These are phyloP conservation scores for Cladophialophora chaetospira DNA, from an alignment of 2,329 filamentous ascomycete genomes.

Conservation along the genomic window DNA sequence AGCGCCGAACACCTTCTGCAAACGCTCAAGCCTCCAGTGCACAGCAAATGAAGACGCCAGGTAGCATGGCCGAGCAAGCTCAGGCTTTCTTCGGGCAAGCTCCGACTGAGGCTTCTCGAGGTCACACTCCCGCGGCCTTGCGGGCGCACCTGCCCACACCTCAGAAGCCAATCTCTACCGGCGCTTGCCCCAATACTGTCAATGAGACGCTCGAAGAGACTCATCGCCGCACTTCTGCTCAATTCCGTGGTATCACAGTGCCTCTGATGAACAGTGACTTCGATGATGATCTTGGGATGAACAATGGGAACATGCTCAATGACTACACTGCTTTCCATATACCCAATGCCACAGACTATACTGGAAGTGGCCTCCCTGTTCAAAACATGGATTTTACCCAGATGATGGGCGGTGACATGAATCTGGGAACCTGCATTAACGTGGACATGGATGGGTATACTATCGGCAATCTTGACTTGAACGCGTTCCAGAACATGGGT, in stretches of 20 bases:
- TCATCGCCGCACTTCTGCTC: background rate
- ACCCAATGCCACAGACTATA: too few species aligned
- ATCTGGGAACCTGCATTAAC: too few species aligned
- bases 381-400: too few species aligned
- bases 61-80: background rate
- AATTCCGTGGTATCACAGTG: background rate
- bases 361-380: too few species aligned
- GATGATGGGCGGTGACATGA: too few species aligned
- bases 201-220: slow-evolving; percentile 4
- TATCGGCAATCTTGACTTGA: too few species aligned
- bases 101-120: background rate
- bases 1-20: background rate
- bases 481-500: too few species aligned
- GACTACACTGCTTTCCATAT: too few species aligned
- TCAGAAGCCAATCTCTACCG: background rate
- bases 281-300: too few species aligned
- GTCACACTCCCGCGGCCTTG: background rate
- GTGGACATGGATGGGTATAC: too few species aligned
- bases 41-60: background rate
- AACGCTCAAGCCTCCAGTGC: background rate
- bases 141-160: background rate
- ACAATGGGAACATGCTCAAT: too few species aligned
- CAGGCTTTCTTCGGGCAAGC: background rate
- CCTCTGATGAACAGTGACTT: too few species aligned
- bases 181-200: slow-evolving; percentile 5